These are phyloP conservation scores for Scedosporium boydii DNA, from an alignment of 2,329 filamentous ascomycete genomes.

Conservation along the genomic window DNA sequence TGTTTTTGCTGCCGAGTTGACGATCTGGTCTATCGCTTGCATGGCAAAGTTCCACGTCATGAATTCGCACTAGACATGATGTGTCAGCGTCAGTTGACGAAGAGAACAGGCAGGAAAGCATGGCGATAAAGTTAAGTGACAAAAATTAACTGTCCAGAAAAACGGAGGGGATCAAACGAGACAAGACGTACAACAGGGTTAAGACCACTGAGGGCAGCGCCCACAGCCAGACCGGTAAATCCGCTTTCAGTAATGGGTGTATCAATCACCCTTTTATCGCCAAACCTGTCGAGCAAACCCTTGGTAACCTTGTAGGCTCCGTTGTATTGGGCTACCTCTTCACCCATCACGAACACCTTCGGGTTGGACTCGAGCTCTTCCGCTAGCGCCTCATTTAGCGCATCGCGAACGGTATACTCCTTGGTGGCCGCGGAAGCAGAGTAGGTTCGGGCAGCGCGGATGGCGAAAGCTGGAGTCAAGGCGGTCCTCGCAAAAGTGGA, in stretches of 20 bases:
- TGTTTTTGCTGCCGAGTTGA: conserved; percentile 98
- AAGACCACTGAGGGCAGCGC: conserved; percentile 87
- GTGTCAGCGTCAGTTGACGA: conserved; percentile 5
- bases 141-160: too few relatives aligned
- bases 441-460: conserved; percentile 33
- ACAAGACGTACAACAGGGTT: conserved; percentile 71
- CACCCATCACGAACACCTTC: conserved; percentile 92
- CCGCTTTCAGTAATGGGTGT: conserved; percentile 97
- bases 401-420: conserved; percentile 95
- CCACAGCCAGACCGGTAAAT: conserved; percentile 87
- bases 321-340: conserved; percentile 99
- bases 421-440: conserved; percentile 55
- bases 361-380: conserved; percentile 92
- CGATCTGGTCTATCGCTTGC: conserved; percentile 99
- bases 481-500: conserved; percentile 26
- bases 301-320: conserved; percentile 99
- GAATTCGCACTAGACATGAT: conserved; percentile 71
- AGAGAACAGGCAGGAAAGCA: not conserved
- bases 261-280: conserved; percentile 95
- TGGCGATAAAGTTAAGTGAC: not conserved
- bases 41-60: conserved; percentile 99
- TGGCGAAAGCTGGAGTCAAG: conserved; percentile 26
- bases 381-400: conserved; percentile 92
- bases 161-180: not conserved
- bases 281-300: conserved; percentile 92